A percentile compares a stretch with the other conserved stretches of the same genome.
Conservation (phyloP, 257 asterid species). For the Nyctanthes arbortristis region DNA sequence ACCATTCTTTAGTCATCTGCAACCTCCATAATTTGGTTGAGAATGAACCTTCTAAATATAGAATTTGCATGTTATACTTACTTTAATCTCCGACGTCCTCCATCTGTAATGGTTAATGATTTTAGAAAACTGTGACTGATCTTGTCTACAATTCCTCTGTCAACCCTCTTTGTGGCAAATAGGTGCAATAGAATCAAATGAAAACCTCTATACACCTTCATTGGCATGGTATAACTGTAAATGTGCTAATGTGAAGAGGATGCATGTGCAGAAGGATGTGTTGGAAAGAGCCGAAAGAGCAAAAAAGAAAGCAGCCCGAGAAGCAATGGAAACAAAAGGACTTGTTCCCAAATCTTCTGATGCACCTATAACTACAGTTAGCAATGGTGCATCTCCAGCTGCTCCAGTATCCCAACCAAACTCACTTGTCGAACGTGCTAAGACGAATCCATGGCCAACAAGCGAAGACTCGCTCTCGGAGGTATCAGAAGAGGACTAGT, state of each 20-base stretch:
- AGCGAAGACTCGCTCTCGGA: constrained; percentile 22
- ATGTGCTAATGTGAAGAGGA: background rate
- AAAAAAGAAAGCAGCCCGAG: constrained; percentile 70
- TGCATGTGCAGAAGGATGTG: constrained; percentile 67
- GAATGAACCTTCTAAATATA: too few species aligned
- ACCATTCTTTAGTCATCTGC: background rate
- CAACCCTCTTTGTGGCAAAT: background rate
- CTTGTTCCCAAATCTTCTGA: constrained; percentile 34
- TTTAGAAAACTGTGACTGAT: background rate
- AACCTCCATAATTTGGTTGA: background rate
- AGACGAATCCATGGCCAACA: constrained; percentile 1
- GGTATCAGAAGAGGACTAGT: constrained; percentile 39
- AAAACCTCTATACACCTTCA: too few species aligned
- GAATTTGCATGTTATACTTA: too few species aligned
- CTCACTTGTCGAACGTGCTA: background rate
- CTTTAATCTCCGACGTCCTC: background rate
- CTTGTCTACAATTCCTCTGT: background rate
- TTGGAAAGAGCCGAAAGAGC: constrained; percentile 80
- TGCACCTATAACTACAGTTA: constrained; percentile 21
- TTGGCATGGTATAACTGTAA: too few species aligned
- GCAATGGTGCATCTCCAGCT: constrained; percentile 20
- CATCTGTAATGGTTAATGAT: background rate
- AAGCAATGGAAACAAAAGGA: constrained; percentile 56
- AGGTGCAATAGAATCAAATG: too few species aligned
- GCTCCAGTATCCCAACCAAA: constrained; percentile 17